A percentile compares a stretch with the other conserved stretches of the same genome.
Conservation (phyloP, 164 flowering plant genomes). For the Macadamia tetraphylla region DNA sequence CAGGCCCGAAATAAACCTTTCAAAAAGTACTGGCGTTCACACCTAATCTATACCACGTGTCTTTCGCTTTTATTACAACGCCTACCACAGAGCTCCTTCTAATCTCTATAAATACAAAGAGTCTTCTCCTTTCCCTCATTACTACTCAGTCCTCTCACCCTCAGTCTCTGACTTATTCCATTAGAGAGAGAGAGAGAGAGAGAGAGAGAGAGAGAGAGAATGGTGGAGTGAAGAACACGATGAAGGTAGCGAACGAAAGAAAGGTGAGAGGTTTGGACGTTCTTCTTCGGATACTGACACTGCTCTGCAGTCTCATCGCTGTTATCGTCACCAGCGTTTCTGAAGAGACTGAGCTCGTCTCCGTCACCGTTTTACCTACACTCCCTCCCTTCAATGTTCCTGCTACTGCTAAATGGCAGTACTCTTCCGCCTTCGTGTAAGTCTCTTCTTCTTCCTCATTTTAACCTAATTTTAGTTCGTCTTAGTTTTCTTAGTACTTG, state of each 20-base stretch:
- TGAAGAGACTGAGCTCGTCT: slow-evolving; percentile 24
- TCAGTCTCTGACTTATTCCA: too few species aligned
- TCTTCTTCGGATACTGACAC: slow-evolving; percentile 18
- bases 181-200: too few species aligned
- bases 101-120: too few species aligned
- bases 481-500: too few species aligned
- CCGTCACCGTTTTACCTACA: slow-evolving; percentile 5
- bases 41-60: too few species aligned
- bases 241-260: slow-evolving; percentile 19
- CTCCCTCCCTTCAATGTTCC: slow-evolving; percentile 23
- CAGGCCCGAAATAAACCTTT: too few species aligned
- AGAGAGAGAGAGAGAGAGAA: background rate
- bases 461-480: background rate
- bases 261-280: slow-evolving; percentile 14
- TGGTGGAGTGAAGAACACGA: slow-evolving; percentile 11
- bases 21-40: too few species aligned
- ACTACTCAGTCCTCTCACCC: too few species aligned
- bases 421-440: slow-evolving; percentile 36
- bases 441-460: background rate
- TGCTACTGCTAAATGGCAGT: slow-evolving; percentile 36
- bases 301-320: slow-evolving; percentile 18
- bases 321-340: slow-evolving; percentile 17
- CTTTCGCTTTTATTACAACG: too few species aligned
- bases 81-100: too few species aligned
- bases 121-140: too few species aligned